phyloP scores from a whole-genome alignment of 2,329 filamentous ascomycete genomes.

The Lizonia empirigonia region DNA sequence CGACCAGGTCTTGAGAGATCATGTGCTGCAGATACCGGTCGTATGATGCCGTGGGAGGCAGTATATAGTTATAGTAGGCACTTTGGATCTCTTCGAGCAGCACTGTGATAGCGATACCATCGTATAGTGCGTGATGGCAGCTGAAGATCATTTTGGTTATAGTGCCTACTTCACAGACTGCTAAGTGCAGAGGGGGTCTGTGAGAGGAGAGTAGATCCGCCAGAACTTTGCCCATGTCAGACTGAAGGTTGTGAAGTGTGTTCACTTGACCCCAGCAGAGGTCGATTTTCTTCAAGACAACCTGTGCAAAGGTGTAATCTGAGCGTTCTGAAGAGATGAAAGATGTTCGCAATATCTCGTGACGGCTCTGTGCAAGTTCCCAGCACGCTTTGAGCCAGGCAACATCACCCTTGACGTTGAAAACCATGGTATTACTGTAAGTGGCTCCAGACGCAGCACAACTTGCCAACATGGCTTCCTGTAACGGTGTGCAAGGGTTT shows the following conservation, averaged over 20 bases:
- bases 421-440: constrained; percentile 75
- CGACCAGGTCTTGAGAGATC: constrained; percentile 54
- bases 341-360: constrained; percentile 77
- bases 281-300: constrained; percentile 57
- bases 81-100: constrained; percentile 74
- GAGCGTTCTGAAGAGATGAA: constrained; percentile 70
- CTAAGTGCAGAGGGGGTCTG: constrained; percentile 47
- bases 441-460: constrained; percentile 53
- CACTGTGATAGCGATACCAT: constrained; percentile 75
- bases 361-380: constrained; percentile 65
- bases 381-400: constrained; percentile 64
- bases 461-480: constrained; percentile 83
- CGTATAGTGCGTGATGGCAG: constrained; percentile 85
- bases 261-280: constrained; percentile 49
- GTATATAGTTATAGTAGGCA: constrained; percentile 54
- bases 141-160: constrained; percentile 53
- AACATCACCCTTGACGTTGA: constrained; percentile 62
- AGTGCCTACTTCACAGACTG: constrained; percentile 23
- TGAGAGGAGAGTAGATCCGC: constrained; percentile 52
- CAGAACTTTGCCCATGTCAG: constrained; percentile 54
- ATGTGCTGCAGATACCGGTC: constrained; percentile 68
- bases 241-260: constrained; percentile 35
- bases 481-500: constrained; percentile 82
- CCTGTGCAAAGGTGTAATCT: constrained; percentile 71
- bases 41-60: constrained; percentile 63